A percentile compares a stretch with the other conserved stretches of the same genome.
Conservation (phyloP, 208 protist species). For the Wallacemonas sp. region DNA sequence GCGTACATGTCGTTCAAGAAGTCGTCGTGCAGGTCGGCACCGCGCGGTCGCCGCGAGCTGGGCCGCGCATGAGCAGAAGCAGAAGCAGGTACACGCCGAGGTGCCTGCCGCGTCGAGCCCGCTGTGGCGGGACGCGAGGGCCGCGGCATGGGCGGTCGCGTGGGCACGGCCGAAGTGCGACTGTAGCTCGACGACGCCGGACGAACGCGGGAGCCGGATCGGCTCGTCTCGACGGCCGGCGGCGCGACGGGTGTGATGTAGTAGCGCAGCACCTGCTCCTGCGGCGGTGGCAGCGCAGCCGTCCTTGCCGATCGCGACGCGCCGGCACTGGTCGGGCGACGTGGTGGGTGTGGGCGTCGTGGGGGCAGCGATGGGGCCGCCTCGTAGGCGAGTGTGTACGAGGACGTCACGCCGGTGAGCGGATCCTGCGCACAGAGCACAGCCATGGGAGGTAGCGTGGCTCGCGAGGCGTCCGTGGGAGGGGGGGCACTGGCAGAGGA, state of each 20-base stretch:
- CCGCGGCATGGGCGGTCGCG: not conserved
- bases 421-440: too few relatives aligned
- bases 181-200: too few relatives aligned
- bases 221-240: not conserved
- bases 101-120: not conserved
- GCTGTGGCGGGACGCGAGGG: slow-evolving; percentile 15
- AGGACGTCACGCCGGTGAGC: too few relatives aligned
- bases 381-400: not conserved
- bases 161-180: not conserved
- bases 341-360: not conserved
- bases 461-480: too few relatives aligned
- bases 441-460: too few relatives aligned
- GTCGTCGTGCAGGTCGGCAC: slow-evolving; percentile 22
- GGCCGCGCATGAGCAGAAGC: not conserved
- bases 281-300: not conserved
- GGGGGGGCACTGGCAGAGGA: too few relatives aligned
- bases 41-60: slow-evolving; percentile 12
- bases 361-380: not conserved
- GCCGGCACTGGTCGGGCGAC: not conserved
- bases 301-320: too few relatives aligned
- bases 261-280: not conserved
- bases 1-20: slow-evolving; percentile 22
- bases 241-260: not conserved
- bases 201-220: not conserved
- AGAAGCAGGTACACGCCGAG: too few relatives aligned